Conservation (phyloP, 2,329 filamentous ascomycete species). For the Sphaerulina populicola region DNA sequence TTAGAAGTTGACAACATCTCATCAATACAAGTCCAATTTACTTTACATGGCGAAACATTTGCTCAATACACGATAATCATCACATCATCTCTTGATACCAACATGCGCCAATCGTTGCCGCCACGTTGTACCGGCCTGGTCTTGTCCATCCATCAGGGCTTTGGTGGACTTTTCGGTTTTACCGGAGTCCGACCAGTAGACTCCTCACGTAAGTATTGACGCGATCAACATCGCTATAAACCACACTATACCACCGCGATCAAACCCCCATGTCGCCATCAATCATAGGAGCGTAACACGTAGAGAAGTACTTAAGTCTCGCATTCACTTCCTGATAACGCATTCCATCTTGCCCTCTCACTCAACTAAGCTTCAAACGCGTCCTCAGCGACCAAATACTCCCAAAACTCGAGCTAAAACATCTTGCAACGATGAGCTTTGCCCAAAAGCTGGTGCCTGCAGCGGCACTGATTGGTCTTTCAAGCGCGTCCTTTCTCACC, state of each 20-base stretch:
- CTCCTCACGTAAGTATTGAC: not conserved
- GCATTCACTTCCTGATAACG: not conserved
- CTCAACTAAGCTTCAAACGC: not conserved
- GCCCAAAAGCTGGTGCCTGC: slow-evolving; percentile 16
- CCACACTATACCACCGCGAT: slow-evolving; percentile 1
- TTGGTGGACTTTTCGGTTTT: too few relatives aligned
- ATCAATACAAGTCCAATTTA: not conserved
- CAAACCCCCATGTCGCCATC: slow-evolving; percentile 1
- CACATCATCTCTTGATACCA: not conserved
- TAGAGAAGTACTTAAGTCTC: slow-evolving; percentile 2
- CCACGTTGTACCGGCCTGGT: not conserved
- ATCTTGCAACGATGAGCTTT: slow-evolving; percentile 7
- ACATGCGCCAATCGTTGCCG: not conserved
- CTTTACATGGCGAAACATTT: not conserved
- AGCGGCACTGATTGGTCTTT: slow-evolving; percentile 16
- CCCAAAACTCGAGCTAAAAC: not conserved
- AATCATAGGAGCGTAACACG: not conserved
- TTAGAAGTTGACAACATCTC: slow-evolving; percentile 30
- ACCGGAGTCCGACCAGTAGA: not conserved
- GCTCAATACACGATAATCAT: not conserved
- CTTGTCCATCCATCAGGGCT: too few relatives aligned
- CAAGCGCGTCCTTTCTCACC: slow-evolving; percentile 16
- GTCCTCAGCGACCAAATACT: not conserved
- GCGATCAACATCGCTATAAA: not conserved
- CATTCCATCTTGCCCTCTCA: not conserved